Percentiles rank a stretch among this genome's conserved stretches.
These are phyloP conservation scores for Penicilliopsis zonata DNA, from an alignment of 495 filamentous ascomycete species.

Conservation along the genomic window DNA sequence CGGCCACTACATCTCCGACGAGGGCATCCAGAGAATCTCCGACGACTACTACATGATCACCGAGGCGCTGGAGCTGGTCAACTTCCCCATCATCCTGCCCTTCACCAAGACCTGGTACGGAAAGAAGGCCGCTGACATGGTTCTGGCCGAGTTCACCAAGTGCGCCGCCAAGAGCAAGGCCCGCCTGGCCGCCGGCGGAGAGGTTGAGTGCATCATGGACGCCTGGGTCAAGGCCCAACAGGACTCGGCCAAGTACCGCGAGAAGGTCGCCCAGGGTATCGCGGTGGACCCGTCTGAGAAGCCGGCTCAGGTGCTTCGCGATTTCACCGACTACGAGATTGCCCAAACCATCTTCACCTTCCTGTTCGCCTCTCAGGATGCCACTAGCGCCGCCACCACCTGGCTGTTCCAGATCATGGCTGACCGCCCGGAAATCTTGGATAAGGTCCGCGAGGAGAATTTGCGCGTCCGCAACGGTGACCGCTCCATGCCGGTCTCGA, in stretches of 20 bases:
- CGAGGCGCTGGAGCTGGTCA: constrained; percentile 90
- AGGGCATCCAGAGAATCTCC: constrained; percentile 84
- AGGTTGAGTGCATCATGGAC: constrained; percentile 87
- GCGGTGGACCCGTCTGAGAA: constrained; percentile 60
- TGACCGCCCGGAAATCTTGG: constrained; percentile 82
- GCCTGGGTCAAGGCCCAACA: constrained; percentile 81
- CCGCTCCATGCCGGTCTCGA: constrained; percentile 50
- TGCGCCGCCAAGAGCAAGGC: constrained; percentile 90
- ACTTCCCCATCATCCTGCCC: constrained; percentile 95
- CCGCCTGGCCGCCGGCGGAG: constrained; percentile 82
- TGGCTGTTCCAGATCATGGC: constrained; percentile 95
- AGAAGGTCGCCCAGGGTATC: constrained; percentile 57
- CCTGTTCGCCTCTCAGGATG: constrained; percentile 95
- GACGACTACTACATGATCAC: constrained; percentile 97
- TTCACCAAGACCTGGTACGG: constrained; percentile 97
- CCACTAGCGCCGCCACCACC: constrained; percentile 81
- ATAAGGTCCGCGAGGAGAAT: constrained; percentile 89
- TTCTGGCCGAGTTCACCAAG: constrained; percentile 77
- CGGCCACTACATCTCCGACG: constrained; percentile 86
- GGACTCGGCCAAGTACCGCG: constrained; percentile 64
- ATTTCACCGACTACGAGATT: constrained; percentile 88
- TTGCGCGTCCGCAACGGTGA: constrained; percentile 67
- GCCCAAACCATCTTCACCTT: constrained; percentile 94
- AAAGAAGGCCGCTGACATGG: constrained; percentile 89
- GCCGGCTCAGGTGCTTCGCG: constrained; percentile 67